These are phyloP conservation scores for Limonium bicolor DNA, from an alignment of 148 eudicot genomes.

Conservation along the genomic window DNA sequence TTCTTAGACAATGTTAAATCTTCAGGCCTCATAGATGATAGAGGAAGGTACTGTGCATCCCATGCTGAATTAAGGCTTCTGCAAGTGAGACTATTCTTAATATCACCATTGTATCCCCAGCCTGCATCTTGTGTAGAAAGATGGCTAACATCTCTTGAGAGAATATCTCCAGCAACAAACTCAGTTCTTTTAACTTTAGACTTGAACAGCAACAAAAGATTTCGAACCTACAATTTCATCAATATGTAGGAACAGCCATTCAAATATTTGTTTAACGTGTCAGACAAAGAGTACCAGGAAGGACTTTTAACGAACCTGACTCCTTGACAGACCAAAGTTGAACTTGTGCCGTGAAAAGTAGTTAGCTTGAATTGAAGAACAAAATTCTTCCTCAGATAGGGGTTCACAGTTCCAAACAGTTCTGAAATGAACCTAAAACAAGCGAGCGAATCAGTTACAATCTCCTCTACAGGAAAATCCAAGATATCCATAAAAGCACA, in stretches of 20 bases:
- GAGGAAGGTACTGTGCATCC: not conserved
- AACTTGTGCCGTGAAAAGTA: constrained; percentile 21
- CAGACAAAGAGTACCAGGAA: not conserved
- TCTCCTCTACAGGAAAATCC: no score
- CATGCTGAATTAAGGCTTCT: no score
- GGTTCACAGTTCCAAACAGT: constrained; percentile 30
- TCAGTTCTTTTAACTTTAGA: constrained; percentile 16
- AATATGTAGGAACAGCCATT: not conserved
- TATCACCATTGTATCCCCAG: not conserved
- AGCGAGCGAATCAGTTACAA: no score
- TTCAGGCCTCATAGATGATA: not conserved
- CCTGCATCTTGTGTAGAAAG: not conserved
- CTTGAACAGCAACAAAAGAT: constrained; percentile 25
- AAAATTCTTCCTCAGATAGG: constrained; percentile 25
- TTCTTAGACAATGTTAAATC: not conserved
- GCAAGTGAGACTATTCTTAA: not conserved
- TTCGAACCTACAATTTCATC: constrained; percentile 22
- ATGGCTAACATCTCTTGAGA: no score
- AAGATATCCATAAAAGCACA: not conserved
- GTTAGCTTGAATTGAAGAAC: constrained; percentile 30
- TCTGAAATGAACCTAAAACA: constrained; percentile 25
- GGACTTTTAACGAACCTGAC: constrained; percentile 24
- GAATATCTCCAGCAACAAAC: constrained; percentile 7
- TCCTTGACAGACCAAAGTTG: constrained; percentile 26
- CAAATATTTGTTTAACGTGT: not conserved